These are phyloP conservation scores for Rhodomyrtus psidioides DNA, from an alignment of 441 rosid genomes.

Conservation along the genomic window DNA sequence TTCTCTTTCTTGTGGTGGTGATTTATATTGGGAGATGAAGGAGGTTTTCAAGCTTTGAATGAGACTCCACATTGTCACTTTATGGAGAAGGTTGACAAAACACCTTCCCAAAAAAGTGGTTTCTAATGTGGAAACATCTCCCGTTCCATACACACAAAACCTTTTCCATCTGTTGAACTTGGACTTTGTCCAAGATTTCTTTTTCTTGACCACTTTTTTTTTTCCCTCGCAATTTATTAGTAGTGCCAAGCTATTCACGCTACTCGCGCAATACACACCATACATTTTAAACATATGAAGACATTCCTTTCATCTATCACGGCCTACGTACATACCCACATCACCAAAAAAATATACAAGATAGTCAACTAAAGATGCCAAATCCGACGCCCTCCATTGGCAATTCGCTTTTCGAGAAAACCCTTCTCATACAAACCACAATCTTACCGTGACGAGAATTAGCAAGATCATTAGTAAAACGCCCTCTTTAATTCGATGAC, in stretches of 20 bases:
- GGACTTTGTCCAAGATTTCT: constrained; percentile 3
- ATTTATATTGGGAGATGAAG: background rate
- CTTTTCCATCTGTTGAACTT: background rate
- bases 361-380: background rate
- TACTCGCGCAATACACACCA: background rate
- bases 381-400: background rate
- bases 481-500: no score
- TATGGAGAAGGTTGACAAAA: constrained; percentile 37
- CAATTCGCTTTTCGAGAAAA: background rate
- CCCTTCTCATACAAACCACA: background rate
- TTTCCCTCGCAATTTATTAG: background rate
- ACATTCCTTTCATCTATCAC: background rate
- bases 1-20: constrained; percentile 9
- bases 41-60: constrained; percentile 18
- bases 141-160: background rate
- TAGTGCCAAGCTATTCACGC: background rate
- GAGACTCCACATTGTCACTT: constrained; percentile 18
- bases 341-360: background rate
- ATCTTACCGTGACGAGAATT: background rate
- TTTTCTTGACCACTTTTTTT: background rate
- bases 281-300: background rate
- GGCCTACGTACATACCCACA: background rate
- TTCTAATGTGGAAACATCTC: constrained; percentile 48
- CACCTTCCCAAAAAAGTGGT: constrained; percentile 36
- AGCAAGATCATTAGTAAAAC: no score